Conservation (phyloP, 495 filamentous ascomycete species). For the Aspergillus leporis region DNA sequence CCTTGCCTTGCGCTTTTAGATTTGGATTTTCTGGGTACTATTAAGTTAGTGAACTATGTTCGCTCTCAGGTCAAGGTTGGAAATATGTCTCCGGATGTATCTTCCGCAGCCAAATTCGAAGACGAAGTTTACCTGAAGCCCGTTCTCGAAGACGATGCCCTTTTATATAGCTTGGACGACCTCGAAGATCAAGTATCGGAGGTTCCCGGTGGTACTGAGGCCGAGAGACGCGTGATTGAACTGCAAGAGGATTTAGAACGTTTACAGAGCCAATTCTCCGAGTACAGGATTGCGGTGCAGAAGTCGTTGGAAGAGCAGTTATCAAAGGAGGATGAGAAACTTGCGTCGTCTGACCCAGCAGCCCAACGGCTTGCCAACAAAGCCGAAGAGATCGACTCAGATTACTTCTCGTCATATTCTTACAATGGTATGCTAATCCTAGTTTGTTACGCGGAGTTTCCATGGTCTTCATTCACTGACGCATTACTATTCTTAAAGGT, state of each 20-base stretch:
- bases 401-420: slow-evolving; percentile 83
- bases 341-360: slow-evolving; percentile 22
- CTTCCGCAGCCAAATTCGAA: slow-evolving; percentile 59
- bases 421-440: slow-evolving; percentile 60
- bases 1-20: slow-evolving; percentile 34
- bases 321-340: slow-evolving; percentile 49
- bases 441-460: neutral
- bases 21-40: slow-evolving; percentile 78
- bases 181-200: slow-evolving; percentile 44
- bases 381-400: slow-evolving; percentile 46
- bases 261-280: slow-evolving; percentile 65
- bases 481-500: slow-evolving; percentile 40
- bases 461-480: slow-evolving; percentile 19
- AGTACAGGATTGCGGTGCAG: slow-evolving; percentile 68
- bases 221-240: slow-evolving; percentile 60
- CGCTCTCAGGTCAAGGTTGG: slow-evolving; percentile 56
- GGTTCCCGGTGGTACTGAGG: slow-evolving; percentile 29
- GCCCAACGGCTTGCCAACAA: slow-evolving; percentile 23
- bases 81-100: slow-evolving; percentile 52
- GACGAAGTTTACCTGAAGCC: slow-evolving; percentile 80
- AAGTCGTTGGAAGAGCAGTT: slow-evolving; percentile 72
- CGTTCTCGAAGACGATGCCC: slow-evolving; percentile 84
- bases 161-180: slow-evolving; percentile 83
- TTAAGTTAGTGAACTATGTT: slow-evolving; percentile 86
- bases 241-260: slow-evolving; percentile 68